These are phyloP conservation scores for Cladosporium sp. DNA, from an alignment of 2,329 filamentous ascomycete species.

Conservation along the genomic window DNA sequence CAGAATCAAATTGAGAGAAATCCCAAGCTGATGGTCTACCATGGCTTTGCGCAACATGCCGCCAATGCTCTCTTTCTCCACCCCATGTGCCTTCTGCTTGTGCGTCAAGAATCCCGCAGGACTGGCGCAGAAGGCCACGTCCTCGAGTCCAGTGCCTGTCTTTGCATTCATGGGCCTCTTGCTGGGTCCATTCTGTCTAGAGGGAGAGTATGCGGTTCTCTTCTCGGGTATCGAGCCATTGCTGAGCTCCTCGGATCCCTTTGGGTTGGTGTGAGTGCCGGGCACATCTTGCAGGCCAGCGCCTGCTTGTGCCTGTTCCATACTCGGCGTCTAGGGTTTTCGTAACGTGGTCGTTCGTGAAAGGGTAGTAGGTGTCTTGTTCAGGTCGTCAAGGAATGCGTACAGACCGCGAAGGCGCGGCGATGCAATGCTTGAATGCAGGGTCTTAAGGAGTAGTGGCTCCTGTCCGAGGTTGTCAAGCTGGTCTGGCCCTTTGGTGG, in stretches of 20 bases:
- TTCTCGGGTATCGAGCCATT: constrained; percentile 3
- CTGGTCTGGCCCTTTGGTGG: neutral
- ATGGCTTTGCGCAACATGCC: constrained; percentile 32
- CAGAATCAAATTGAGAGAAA: constrained; percentile 79
- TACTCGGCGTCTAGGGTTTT: neutral
- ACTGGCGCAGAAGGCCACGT: constrained; percentile 25
- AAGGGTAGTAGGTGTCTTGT: neutral
- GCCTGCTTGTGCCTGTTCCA: constrained; percentile 12
- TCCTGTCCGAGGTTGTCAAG: neutral
- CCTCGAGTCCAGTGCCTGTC: constrained; percentile 13
- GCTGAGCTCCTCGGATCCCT: neutral
- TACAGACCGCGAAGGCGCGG: neutral
- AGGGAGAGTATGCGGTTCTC: neutral
- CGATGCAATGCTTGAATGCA: neutral
- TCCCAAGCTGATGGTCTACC: constrained; percentile 47
- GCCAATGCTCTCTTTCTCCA: constrained; percentile 29
- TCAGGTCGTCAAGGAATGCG: neutral
- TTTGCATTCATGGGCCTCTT: neutral
- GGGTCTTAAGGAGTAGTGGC: neutral
- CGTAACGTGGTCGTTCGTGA: no score
- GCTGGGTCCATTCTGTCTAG: neutral
- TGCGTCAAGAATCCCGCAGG: constrained; percentile 10
- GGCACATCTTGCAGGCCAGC: constrained; percentile 7
- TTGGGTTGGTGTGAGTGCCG: neutral
- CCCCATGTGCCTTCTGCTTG: constrained; percentile 13